Base-by-base conservation (phyloP, 2,329 filamentous ascomycete species). In the Akanthomyces dipterigenus region DNA sequence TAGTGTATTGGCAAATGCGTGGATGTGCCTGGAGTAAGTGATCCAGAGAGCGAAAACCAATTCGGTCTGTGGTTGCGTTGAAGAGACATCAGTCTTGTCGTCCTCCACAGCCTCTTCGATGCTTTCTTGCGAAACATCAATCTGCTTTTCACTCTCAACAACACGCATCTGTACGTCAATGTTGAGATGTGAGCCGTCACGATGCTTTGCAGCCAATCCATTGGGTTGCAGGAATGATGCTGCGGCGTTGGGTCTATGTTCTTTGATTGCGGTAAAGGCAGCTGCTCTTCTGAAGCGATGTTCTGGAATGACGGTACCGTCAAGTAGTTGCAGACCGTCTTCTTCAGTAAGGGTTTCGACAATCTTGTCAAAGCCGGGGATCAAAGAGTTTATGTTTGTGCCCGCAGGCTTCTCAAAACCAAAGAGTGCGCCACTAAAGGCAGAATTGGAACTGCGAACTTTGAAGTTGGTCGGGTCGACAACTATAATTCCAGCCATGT, bases 131-230 rank as follows among this genome's bases (percentile, higher is more conserved):
- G 83, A 81, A 63, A 85, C 78, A 59, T 81, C 80, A 3, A 80
- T 75, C 61, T 86, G 84, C 66, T 87, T 88, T 67, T 93, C 92
- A 72, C 90, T 96, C 76, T 93, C 91, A 18, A 98, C 93, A 26
- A 99, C 92, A 38, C 95, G 87, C 89, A 99, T 91, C 75, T 99
- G 95, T 34, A 97, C 87, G 71, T 99, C 95, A 40, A 99, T 90
- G 74, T 91, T 93, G 65, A 99, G 88, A 64, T 95, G 90, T 0
- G 90, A 89, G 3, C 95, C 93, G 71, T 99, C 95, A 43, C 93
- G 87, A 72, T 99, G 95, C 69, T 85, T 88, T 1, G 92, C 95
- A 5, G 88, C 85, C 45, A 99, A 79, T 14, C 95, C 95, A 66
- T 90, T 89, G 1, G 95, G 92, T 60, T 89, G 85, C 51, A 96